These are phyloP conservation scores for Dispira simplex DNA, from an alignment of 192 early-diverging fungal genomes.

Conservation along the genomic window DNA sequence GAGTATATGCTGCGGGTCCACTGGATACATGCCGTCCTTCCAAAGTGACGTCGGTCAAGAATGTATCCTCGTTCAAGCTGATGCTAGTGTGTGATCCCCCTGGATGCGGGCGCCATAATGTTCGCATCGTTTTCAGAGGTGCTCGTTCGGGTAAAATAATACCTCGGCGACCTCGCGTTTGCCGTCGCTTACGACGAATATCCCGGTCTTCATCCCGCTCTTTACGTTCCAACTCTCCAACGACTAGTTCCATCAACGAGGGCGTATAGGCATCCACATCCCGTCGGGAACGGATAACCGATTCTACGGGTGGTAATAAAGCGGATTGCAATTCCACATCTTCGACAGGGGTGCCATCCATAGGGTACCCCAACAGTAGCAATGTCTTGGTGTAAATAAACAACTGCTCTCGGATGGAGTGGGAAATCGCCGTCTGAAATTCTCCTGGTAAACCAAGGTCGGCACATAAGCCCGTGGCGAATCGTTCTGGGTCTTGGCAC, in stretches of 20 bases:
- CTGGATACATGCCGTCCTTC: neutral
- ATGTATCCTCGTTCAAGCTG: neutral
- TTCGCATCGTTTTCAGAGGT: conserved; percentile 4
- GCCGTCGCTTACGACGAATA: conserved; percentile 66
- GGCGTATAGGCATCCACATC: conserved; percentile 41
- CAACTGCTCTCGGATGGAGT: conserved; percentile 88
- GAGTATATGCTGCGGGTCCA: neutral
- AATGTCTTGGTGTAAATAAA: conserved; percentile 72
- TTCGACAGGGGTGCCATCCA: conserved; percentile 52
- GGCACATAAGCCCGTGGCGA: conserved; percentile 61
- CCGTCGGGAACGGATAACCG: conserved; percentile 29
- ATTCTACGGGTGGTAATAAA: conserved; percentile 47
- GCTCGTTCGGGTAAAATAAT: neutral
- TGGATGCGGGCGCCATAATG: neutral
- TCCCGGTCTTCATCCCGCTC: conserved; percentile 77
- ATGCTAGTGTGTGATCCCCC: neutral
- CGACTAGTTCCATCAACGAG: conserved; percentile 42
- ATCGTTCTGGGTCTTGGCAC: conserved; percentile 50
- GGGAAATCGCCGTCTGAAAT: conserved; percentile 85
- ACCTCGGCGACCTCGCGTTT: conserved; percentile 44
- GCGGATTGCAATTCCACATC: conserved; percentile 61
- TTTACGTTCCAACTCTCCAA: conserved; percentile 60
- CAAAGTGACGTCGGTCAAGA: neutral
- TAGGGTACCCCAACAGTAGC: conserved; percentile 63
- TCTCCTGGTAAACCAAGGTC: conserved; percentile 73